A percentile compares a stretch with the other conserved stretches of the same genome.
Conservation (phyloP, 2,329 filamentous ascomycete genomes). For the Fusarium sp. region DNA sequence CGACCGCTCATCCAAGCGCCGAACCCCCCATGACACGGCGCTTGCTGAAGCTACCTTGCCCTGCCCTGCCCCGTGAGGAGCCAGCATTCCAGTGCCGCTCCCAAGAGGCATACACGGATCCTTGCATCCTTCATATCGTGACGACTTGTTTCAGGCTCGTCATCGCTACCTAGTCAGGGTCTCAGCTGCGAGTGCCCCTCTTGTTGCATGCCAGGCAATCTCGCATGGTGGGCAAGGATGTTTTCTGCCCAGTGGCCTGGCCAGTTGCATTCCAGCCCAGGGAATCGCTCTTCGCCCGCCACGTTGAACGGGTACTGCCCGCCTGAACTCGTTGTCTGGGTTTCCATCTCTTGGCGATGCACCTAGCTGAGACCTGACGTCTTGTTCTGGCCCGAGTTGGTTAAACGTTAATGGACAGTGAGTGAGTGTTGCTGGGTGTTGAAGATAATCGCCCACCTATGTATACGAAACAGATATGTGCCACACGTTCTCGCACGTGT, state of each 20-base stretch:
- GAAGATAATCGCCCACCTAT: not conserved
- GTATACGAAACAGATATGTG: not conserved
- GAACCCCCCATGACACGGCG: not conserved
- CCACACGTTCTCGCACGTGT: not conserved
- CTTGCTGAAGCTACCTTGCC: not conserved
- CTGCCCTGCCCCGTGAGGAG: slow-evolving; percentile 17
- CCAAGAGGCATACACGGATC: not conserved
- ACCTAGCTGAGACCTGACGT: not conserved
- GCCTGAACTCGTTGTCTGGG: slow-evolving; percentile 27
- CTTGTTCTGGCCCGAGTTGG: not conserved
- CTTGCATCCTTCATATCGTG: slow-evolving; percentile 16
- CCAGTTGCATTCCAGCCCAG: slow-evolving; percentile 26
- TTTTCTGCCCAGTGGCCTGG: slow-evolving; percentile 13
- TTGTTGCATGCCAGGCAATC: slow-evolving; percentile 22
- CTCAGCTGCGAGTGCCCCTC: slow-evolving; percentile 14
- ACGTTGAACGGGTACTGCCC: not conserved
- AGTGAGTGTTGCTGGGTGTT: not conserved
- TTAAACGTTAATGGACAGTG: not conserved
- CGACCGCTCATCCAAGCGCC: not conserved
- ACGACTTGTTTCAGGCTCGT: slow-evolving; percentile 37
- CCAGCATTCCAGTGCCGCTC: slow-evolving; percentile 28
- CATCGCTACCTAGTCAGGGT: slow-evolving; percentile 17
- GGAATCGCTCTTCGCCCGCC: not conserved
- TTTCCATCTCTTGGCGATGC: slow-evolving; percentile 16
- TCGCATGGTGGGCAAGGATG: slow-evolving; percentile 19